Base-by-base conservation (phyloP, 495 filamentous ascomycete genomes). In the Lepidopterella palustris region DNA sequence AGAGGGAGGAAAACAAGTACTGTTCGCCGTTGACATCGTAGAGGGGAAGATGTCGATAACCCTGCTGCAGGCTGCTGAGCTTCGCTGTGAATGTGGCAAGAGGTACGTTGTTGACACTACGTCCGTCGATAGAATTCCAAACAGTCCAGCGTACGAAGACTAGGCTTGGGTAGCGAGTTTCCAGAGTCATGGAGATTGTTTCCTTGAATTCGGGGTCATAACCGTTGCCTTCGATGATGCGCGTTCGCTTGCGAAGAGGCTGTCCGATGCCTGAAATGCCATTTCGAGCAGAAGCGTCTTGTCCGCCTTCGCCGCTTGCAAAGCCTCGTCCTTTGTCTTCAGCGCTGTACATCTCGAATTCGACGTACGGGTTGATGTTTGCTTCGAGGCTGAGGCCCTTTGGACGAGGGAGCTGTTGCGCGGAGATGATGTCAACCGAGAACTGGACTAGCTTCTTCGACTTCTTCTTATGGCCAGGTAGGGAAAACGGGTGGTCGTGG, bases 1-100 rank as follows among this genome's bases (percentile, higher is more conserved):
- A 96, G 31, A 98, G 75, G 0, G 89, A 95, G n/a, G 93, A 95
- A 72, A 95, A 95, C 23, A 95, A 77, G 70, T 90, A 97, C 61
- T 88, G 89, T 56, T 97, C 90, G 53, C 92, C 93, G 57, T 89
- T 87, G 45, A 80, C 78, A 72, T 96, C 88, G 66, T 85, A 86
- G n/a, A 98, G 79, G n/a, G 92, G 93, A 39, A 98, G 79, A 63
- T 96, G 95, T 51, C 92, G 92, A 67, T 95, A 98, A n/a, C 93
- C 93, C 72, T 95, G 85, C 65, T 92, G 89, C 25, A 98, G 79
- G 61, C 84, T 90, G 75, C 77, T 86, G 45, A 98, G 83, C 74
- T 97, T 97, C 40, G 88, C 93, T 2, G 90, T 97, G 72, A 89
- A 97, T 5, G 84, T 91, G 3, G 90, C 93, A 45, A 97, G 72